These are phyloP conservation scores for Trichoderma sp. DNA, from an alignment of 2,329 filamentous ascomycete species.

Conservation along the genomic window DNA sequence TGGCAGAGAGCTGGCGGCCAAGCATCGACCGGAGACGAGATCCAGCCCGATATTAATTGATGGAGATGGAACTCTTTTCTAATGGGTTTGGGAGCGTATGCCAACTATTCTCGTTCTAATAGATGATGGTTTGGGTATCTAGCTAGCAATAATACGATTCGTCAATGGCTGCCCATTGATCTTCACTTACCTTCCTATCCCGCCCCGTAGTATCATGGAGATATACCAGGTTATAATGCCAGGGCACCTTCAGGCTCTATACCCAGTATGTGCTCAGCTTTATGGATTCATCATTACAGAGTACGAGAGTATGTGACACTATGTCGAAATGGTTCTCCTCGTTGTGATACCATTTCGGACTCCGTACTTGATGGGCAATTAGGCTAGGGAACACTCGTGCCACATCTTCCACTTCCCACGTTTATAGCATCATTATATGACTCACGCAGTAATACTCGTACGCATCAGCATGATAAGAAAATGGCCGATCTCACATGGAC, in stretches of 20 bases:
- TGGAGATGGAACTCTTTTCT: slow-evolving; percentile 80
- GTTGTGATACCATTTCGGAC: not conserved
- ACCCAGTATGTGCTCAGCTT: not conserved
- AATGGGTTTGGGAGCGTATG: slow-evolving; percentile 26
- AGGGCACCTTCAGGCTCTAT: not conserved
- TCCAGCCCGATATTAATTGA: slow-evolving; percentile 80
- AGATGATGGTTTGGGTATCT: not conserved
- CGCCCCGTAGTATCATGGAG: not conserved
- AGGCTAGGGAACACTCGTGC: not conserved
- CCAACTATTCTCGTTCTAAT: not conserved
- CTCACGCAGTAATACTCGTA: not conserved
- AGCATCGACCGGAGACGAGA: slow-evolving; percentile 74
- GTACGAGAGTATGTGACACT: not conserved
- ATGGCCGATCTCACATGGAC: not conserved
- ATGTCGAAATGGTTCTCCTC: not conserved
- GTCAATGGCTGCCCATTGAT: not conserved
- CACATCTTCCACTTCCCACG: not conserved
- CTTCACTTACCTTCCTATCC: not conserved
- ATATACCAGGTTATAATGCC: not conserved
- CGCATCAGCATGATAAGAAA: not conserved
- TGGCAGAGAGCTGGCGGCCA: slow-evolving; percentile 76
- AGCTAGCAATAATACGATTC: not conserved
- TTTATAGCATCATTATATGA: not conserved
- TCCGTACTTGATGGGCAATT: not conserved
- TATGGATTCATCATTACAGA: not conserved